Base-by-base conservation (phyloP, 169 alveolate genomes). In the Plasmodium knowlesi region DNA sequence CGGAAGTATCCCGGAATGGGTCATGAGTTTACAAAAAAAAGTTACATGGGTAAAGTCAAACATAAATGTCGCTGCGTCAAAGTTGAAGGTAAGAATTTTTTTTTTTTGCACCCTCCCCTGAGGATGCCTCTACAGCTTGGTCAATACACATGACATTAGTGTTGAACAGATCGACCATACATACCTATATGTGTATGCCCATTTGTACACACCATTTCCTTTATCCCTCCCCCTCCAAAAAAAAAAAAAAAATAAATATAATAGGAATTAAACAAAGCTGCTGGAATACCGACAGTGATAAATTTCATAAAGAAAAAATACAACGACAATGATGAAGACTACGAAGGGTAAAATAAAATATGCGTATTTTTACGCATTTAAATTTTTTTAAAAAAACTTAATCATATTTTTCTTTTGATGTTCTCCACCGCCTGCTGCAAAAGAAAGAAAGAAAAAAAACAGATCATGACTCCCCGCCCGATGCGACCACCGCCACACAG, bases 11-110 rank as follows among this genome's bases (percentile, higher is more conserved):
- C 97, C 97, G 37, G 82, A 92, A 9, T 96, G 97, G 97, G 96
- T 96, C 6, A 96, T 96, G 97, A 96, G 97, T 50, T 95, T 96
- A 78, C 97, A 96, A 88, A 96, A 96, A 89, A 96, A 96, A 76
- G 90, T 96, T 0, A 96, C 93, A 67, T 96, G 97, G 97, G 94
- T 96, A 10, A 74, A 95, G 22, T 92, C 90, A 50, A 96, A 96
- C 54, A 72, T 96, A 37, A 94, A 95, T 71, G 82, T 71, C 6
- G 93, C 93, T 2, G 76, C 93, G 41, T 73, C 73, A 32, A 85
- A 85, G 78, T 73, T 85, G 70, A 85, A 85, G 78, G 93, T 85
- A 53, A 16, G 54, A 19, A 30, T 2, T 9, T 28, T 50, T 30
- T 28, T 50, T 30, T 46, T 46, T 46, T 3, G 57, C 57, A 12